Evolutionary conservation across 352 stramenopile genomes (phyloP).

Genomic region (Proteromonas lacertae): DNA sequence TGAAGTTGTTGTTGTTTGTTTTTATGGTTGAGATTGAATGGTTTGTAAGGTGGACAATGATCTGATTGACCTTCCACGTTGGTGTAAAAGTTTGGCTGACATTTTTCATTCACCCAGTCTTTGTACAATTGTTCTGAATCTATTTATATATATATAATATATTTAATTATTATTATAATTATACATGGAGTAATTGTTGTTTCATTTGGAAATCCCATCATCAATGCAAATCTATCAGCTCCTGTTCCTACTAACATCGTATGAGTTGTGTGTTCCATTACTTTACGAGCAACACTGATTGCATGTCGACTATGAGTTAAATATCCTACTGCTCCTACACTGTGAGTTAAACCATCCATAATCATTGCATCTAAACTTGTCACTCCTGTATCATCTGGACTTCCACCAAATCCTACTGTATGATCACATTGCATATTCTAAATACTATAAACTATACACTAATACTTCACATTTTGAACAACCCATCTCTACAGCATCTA

Average conservation of each 20-base stretch:
- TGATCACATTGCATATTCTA: conserved; percentile 32
- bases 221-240: conserved; percentile 37
- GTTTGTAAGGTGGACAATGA: conserved; percentile 30
- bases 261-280: conserved; percentile 43
- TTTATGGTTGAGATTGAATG: background rate
- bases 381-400: conserved; percentile 33
- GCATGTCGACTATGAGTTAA: conserved; percentile 32
- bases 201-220: conserved; percentile 44
- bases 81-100: conserved; percentile 51
- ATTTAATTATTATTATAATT: too few species aligned
- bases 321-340: conserved; percentile 35
- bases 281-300: conserved; percentile 28
- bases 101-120: conserved; percentile 21
- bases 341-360: conserved; percentile 27
- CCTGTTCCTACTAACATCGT: conserved; percentile 39
- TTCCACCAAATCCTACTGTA: conserved; percentile 41
- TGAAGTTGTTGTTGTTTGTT: background rate
- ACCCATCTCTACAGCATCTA: conserved; percentile 2
- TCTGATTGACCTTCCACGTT: conserved; percentile 24
- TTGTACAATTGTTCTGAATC: conserved; percentile 18
- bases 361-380: conserved; percentile 59
- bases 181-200: conserved; percentile 25
- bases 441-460: too few species aligned
- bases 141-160: too few species aligned
- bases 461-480: conserved; percentile 4